Evolutionary conservation across 306 rosid species (phyloP), one percentile per base, ranked within the genome.

Genomic region (Vigna mungo): DNA sequence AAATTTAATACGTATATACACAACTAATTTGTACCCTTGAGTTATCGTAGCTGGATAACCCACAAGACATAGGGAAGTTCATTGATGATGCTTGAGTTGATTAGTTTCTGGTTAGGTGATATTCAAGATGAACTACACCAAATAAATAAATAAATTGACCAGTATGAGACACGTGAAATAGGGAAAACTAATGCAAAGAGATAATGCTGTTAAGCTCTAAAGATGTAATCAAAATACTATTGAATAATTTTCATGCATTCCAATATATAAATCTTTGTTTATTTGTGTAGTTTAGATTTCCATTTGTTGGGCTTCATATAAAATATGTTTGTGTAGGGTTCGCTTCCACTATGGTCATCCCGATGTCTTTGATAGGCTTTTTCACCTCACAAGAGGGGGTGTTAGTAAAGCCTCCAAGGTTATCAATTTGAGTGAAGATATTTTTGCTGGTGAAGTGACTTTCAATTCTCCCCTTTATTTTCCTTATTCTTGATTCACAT

Each of bases 301-400:
- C 13, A 6, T 67, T 4, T 66, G 9, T 27, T 2, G 3, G 70
- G n/a, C 61, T 66, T 54, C 30, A 34, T 55, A 34, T 20, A 32
- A 34, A 30, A 30, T 30, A 30, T 30, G 18, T 58, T 67, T 68
- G 6, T 84, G 48, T 59, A 95, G 98, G 88, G 98, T 95, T 76
- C 98, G 98, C 36, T 95, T 95, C 86, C 98, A 95, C 84, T 95
- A 92, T 84, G 98, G 98, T n/a, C 98, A 95, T 80, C 98, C 98
- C 0, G 98, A 94, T 82, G 92, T 94, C 81, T 94, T 94, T 72
- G 98, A 94, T 85, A 88, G 98, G 86, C 90, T 94, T 77, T 94
- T 94, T 73, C 98, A 94, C 84, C 97, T 94, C 69, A 88, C 96
- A 41, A 89, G 98, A 86, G 98, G 98, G 64, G 98, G 98, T 61